Conservation (phyloP, 2,329 filamentous ascomycete species). For the Colletotrichum sp. region DNA sequence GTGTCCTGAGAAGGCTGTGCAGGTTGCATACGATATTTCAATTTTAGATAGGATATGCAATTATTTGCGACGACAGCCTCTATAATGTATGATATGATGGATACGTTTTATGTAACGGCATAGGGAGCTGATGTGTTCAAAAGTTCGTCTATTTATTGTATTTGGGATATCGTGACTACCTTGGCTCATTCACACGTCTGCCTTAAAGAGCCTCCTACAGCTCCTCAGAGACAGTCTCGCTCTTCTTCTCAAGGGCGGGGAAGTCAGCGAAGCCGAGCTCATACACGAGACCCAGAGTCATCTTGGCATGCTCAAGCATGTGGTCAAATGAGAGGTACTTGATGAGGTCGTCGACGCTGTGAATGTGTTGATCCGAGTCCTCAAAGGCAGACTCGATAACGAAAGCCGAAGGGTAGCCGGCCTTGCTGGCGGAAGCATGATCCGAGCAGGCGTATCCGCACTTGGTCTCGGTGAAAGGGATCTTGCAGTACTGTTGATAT, state of each 20-base stretch:
- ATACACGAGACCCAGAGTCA: conserved; percentile 84
- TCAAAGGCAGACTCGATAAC: conserved; percentile 78
- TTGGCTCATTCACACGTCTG: not conserved
- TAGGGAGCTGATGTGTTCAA: not conserved
- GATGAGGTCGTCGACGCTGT: conserved; percentile 72
- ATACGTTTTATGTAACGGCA: not conserved
- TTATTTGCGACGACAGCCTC: not conserved
- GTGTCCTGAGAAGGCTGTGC: not conserved
- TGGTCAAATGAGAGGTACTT: conserved; percentile 82
- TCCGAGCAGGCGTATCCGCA: conserved; percentile 87
- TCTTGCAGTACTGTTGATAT: conserved; percentile 75
- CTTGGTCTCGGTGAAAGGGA: conserved; percentile 86
- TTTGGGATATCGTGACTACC: not conserved
- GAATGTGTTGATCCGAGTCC: conserved; percentile 70
- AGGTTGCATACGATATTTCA: not conserved
- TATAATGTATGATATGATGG: not conserved
- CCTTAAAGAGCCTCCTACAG: not conserved
- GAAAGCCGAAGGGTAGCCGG: conserved; percentile 76
- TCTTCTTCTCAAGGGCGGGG: conserved; percentile 42
- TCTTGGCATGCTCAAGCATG: conserved; percentile 87
- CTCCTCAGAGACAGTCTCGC: conserved; percentile 20
- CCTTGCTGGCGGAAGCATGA: conserved; percentile 75
- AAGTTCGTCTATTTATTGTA: not conserved
- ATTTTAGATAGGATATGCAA: not conserved
- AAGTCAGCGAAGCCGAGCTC: conserved; percentile 83